These are phyloP conservation scores for Lophium mytilinum DNA, from an alignment of 495 filamentous ascomycete genomes.

Conservation along the genomic window DNA sequence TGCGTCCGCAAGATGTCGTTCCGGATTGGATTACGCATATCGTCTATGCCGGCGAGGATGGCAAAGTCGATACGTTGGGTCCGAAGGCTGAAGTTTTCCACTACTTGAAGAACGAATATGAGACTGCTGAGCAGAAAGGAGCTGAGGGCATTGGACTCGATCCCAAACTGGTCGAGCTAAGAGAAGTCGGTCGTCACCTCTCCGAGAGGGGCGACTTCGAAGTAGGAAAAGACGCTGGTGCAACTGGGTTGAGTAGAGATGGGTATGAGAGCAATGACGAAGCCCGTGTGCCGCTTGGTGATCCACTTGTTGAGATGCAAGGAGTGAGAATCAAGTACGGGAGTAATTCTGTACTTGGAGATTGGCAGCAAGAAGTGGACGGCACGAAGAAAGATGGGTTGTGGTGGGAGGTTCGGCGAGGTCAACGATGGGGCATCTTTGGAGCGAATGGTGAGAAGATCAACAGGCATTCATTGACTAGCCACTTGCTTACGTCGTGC, in stretches of 20 bases:
- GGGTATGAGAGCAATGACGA: conserved; percentile 21
- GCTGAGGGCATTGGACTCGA: conserved; percentile 50
- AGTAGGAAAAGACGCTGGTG: conserved; percentile 1
- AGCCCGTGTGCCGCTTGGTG: conserved; percentile 30
- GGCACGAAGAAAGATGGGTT: conserved; percentile 49
- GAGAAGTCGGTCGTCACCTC: conserved; percentile 43
- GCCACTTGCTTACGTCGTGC: neutral
- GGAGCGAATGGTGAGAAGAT: conserved; percentile 62
- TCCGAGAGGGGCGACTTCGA: conserved; percentile 41
- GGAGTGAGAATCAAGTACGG: conserved; percentile 74
- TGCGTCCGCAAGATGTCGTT: conserved; percentile 75
- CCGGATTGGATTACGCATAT: conserved; percentile 87
- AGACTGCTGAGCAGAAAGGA: conserved; percentile 20
- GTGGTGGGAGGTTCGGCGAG: conserved; percentile 72
- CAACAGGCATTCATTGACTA: neutral
- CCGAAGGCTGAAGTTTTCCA: conserved; percentile 45
- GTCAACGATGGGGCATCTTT: conserved; percentile 84
- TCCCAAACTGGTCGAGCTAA: conserved; percentile 42
- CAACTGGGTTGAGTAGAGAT: conserved; percentile 28
- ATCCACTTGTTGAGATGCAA: conserved; percentile 77
- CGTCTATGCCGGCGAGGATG: conserved; percentile 54
- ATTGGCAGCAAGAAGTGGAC: conserved; percentile 58
- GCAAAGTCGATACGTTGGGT: conserved; percentile 50
- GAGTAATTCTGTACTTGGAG: conserved; percentile 64
- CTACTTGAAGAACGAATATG: conserved; percentile 39